Conservation (phyloP, 768 basidiomycete species). For the Lentinula aciculospora region DNA sequence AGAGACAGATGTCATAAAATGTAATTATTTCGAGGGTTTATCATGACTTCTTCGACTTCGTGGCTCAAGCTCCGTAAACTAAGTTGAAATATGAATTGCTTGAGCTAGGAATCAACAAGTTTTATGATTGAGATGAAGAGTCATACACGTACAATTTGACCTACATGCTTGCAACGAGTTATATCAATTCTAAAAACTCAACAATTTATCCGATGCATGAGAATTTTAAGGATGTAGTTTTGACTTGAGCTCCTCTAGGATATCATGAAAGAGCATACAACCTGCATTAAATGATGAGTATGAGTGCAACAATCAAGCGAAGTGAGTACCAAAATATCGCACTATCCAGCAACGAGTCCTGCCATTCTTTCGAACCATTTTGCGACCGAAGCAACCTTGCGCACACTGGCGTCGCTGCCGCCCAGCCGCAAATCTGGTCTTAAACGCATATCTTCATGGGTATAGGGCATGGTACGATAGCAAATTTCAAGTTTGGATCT, state of each 20-base stretch:
- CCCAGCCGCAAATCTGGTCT: slow-evolving; percentile 73
- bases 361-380: slow-evolving; percentile 74
- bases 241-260: not conserved
- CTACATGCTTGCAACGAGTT: not conserved
- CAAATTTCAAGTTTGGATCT: slow-evolving; percentile 63
- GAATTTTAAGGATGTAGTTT: too few species aligned
- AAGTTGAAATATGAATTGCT: not conserved
- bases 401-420: slow-evolving; percentile 60
- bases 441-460: slow-evolving; percentile 49
- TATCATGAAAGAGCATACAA: not conserved
- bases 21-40: not conserved
- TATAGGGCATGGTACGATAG: slow-evolving; percentile 71
- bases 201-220: not conserved
- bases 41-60: not conserved
- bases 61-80: not conserved
- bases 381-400: slow-evolving; percentile 60
- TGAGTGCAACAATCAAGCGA: not conserved
- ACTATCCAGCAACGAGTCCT: slow-evolving; percentile 31
- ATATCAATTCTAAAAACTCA: not conserved
- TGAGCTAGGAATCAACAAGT: not conserved
- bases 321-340: not conserved
- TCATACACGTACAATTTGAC: not conserved
- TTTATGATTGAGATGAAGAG: not conserved
- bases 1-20: not conserved
- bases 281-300: not conserved